A percentile compares a stretch with the other conserved stretches of the same genome.
phyloP scores from a whole-genome alignment of 106 monocot species.

The Alisma plantagoaquatica region DNA sequence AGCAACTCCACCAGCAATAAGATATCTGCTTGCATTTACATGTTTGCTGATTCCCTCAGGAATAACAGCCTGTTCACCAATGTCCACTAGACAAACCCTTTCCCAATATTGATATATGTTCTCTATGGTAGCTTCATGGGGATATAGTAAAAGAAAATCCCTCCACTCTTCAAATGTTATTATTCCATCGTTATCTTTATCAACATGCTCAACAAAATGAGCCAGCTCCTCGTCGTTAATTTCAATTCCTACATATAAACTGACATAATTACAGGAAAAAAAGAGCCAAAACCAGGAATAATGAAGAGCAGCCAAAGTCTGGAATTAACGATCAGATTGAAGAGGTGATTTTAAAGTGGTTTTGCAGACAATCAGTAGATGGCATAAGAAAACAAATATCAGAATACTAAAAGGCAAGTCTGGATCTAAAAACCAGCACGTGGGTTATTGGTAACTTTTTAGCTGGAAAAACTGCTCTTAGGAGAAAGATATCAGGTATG shows the following conservation, averaged over 20 bases:
- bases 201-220: constrained; percentile 89
- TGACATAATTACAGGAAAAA: constrained; percentile 17
- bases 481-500: too few species aligned
- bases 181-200: constrained; percentile 95
- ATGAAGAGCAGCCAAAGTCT: not conserved
- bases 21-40: constrained; percentile 69
- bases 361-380: too few species aligned
- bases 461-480: too few species aligned
- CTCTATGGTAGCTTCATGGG: constrained; percentile 87
- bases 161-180: constrained; percentile 99
- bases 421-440: too few species aligned
- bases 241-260: constrained; percentile 65
- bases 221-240: constrained; percentile 94
- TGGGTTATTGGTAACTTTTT: too few species aligned
- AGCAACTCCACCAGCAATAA: constrained; percentile 89
- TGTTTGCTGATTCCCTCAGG: constrained; percentile 87
- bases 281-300: not conserved
- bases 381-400: too few species aligned
- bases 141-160: constrained; percentile 88
- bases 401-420: too few species aligned
- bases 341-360: not conserved
- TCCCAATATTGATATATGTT: constrained; percentile 89
- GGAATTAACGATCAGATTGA: not conserved
- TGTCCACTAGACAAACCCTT: constrained; percentile 85
- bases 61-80: constrained; percentile 87